phyloP scores from a whole-genome alignment of 2,329 filamentous ascomycete genomes.

The Monilinia vaccinii-corymbosi region DNA sequence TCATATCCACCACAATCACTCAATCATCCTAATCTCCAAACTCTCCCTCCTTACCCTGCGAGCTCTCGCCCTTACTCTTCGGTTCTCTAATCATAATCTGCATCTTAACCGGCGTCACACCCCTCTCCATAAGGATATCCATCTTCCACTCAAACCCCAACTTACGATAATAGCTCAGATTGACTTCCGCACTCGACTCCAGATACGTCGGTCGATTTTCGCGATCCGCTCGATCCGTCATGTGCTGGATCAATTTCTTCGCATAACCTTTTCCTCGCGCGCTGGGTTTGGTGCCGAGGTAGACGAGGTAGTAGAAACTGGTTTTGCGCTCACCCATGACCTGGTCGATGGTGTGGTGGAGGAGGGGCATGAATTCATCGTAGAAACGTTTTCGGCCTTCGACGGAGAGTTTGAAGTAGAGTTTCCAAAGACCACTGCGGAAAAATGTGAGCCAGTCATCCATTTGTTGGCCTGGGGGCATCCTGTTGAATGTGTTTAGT shows the following conservation, averaged over 20 bases:
- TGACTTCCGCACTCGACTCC: slow-evolving; percentile 62
- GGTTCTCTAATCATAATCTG: slow-evolving; percentile 80
- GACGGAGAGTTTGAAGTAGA: slow-evolving; percentile 62
- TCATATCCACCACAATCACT: not conserved
- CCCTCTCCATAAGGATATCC: slow-evolving; percentile 54
- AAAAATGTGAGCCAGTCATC: slow-evolving; percentile 65
- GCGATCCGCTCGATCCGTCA: slow-evolving; percentile 58
- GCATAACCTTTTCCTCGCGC: slow-evolving; percentile 66
- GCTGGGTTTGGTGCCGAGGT: slow-evolving; percentile 66
- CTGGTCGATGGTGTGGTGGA: slow-evolving; percentile 62
- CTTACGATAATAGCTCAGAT: slow-evolving; percentile 63
- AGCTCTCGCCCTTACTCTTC: slow-evolving; percentile 21
- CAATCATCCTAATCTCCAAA: slow-evolving; percentile 12
- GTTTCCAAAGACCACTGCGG: slow-evolving; percentile 68
- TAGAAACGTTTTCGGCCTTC: slow-evolving; percentile 71
- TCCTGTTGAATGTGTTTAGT: slow-evolving; percentile 40
- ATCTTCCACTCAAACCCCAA: slow-evolving; percentile 62
- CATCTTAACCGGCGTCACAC: slow-evolving; percentile 50
- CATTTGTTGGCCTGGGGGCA: slow-evolving; percentile 64
- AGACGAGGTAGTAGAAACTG: slow-evolving; percentile 73
- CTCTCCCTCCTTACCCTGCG: slow-evolving; percentile 30
- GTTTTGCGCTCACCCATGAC: slow-evolving; percentile 58
- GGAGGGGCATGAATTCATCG: slow-evolving; percentile 63
- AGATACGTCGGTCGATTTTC: slow-evolving; percentile 65
- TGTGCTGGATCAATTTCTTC: slow-evolving; percentile 59